These are phyloP conservation scores for Leccinellum albellum DNA, from an alignment of 768 basidiomycete species.

Conservation along the genomic window DNA sequence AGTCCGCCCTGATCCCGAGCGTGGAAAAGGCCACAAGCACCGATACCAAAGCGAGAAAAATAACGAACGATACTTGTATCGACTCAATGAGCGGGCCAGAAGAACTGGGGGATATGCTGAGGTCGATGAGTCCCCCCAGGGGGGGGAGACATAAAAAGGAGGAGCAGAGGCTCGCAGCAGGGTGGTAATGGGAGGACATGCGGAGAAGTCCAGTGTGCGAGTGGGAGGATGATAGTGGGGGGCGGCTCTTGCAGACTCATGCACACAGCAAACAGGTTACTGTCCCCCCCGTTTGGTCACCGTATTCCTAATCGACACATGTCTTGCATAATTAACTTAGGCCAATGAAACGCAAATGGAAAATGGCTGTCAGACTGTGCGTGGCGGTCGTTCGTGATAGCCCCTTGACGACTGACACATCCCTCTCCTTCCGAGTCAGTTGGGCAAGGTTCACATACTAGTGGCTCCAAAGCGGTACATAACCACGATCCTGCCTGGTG, in stretches of 20 bases:
- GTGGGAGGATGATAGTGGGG: conserved; percentile 19
- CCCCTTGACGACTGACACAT: conserved; percentile 22
- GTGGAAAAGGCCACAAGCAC: conserved; percentile 28
- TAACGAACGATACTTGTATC: conserved; percentile 6
- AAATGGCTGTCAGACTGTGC: conserved; percentile 21
- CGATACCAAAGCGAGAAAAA: conserved; percentile 3
- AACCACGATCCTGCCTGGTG: conserved; percentile 15
- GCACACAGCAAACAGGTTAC: conserved; percentile 23
- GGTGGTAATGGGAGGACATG: conserved; percentile 25
- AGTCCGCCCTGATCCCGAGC: conserved; percentile 20
- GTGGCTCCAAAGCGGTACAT: conserved; percentile 15
- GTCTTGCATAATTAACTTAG: conserved; percentile 25
- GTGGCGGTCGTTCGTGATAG: conserved; percentile 16
- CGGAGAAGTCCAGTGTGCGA: conserved; percentile 20
- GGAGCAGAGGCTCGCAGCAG: conserved; percentile 22
- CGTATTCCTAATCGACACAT: conserved; percentile 28
- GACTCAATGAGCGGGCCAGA: conserved; percentile 1
- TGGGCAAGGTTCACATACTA: conserved; percentile 23
- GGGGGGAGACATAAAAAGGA: conserved; percentile 32
- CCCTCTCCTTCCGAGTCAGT: conserved; percentile 1
- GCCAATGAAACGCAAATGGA: conserved; percentile 30
- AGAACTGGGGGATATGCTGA: conserved; percentile 5
- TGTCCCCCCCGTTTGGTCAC: conserved; percentile 30
- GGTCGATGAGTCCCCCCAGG: not conserved
- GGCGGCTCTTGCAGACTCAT: conserved; percentile 12